These are phyloP conservation scores for Pilatotrama ljubarskyi DNA, from an alignment of 768 basidiomycete genomes.

Conservation along the genomic window DNA sequence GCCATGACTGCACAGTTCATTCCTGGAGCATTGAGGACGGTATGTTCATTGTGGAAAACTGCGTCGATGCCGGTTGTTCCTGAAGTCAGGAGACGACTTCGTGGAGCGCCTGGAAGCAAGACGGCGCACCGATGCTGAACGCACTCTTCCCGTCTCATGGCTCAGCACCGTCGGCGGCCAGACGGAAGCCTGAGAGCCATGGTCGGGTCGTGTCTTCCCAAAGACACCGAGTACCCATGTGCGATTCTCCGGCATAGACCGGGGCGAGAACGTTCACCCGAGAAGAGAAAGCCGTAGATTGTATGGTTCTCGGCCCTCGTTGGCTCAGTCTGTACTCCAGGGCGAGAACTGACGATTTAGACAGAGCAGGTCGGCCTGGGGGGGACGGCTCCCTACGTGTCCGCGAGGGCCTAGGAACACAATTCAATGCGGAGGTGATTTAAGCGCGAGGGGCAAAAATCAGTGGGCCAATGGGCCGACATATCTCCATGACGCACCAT, in stretches of 20 bases:
- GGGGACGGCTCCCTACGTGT: not conserved
- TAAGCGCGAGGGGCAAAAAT: not conserved
- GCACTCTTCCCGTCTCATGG: slow-evolving; percentile 12
- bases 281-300: not conserved
- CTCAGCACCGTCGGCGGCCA: slow-evolving; percentile 14
- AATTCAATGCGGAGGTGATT: not conserved
- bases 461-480: not conserved
- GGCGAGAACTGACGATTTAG: not conserved
- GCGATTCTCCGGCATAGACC: slow-evolving; percentile 7
- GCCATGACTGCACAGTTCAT: not conserved
- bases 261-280: slow-evolving; percentile 1
- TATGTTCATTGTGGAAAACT: not conserved
- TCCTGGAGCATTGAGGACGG: not conserved
- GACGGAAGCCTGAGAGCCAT: slow-evolving; percentile 6
- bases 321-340: no score
- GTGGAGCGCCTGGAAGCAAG: slow-evolving; percentile 9
- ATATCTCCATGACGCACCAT: not conserved
- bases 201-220: not conserved
- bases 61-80: not conserved
- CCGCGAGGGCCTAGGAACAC: not conserved
- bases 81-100: not conserved
- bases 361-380: not conserved
- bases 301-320: no score
- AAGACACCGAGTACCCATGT: slow-evolving; percentile 13
- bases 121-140: slow-evolving; percentile 2